These are phyloP conservation scores for Pulchroboletus neoregius DNA, from an alignment of 1,284 basidiomycete genomes.

Conservation along the genomic window DNA sequence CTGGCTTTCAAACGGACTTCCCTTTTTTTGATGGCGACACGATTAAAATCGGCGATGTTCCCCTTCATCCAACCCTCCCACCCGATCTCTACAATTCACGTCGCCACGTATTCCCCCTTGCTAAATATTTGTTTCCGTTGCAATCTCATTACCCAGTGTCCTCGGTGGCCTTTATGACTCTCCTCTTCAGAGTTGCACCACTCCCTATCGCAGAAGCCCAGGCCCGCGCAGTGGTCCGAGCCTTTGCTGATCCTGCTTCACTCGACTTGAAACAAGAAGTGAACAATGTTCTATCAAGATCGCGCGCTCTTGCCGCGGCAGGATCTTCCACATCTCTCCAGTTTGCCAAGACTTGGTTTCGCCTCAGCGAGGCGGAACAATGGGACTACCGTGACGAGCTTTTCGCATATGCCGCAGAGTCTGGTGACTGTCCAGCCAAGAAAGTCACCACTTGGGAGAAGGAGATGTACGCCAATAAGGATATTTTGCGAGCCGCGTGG, in stretches of 20 bases:
- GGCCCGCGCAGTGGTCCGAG: constrained; percentile 51
- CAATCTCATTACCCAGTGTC: constrained; percentile 45
- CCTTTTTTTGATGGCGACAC: constrained; percentile 49
- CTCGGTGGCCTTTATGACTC: constrained; percentile 61
- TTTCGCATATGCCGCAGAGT: constrained; percentile 43
- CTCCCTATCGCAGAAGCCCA: constrained; percentile 69
- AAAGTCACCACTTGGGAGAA: constrained; percentile 53
- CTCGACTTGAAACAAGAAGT: constrained; percentile 49
- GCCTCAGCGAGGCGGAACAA: constrained; percentile 49
- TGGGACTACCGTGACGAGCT: constrained; percentile 66
- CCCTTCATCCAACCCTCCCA: constrained; percentile 45
- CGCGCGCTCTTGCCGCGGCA: constrained; percentile 37
- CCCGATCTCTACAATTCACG: constrained; percentile 60
- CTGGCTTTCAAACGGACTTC: constrained; percentile 63
- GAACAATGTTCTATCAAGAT: constrained; percentile 45
- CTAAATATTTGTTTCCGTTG: constrained; percentile 49
- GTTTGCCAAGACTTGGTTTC: constrained; percentile 55
- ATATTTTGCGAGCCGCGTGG: constrained; percentile 54
- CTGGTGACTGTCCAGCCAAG: constrained; percentile 31
- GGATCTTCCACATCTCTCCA: constrained; percentile 32
- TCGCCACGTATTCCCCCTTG: constrained; percentile 61
- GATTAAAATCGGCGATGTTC: constrained; percentile 34
- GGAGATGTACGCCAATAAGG: constrained; percentile 51
- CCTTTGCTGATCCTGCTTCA: constrained; percentile 46
- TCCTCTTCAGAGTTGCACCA: constrained; percentile 53